A percentile compares a stretch with the other conserved stretches of the same genome.
These are phyloP conservation scores for Rutstroemia sp. DNA, from an alignment of 2,329 filamentous ascomycete species.

Conservation along the genomic window DNA sequence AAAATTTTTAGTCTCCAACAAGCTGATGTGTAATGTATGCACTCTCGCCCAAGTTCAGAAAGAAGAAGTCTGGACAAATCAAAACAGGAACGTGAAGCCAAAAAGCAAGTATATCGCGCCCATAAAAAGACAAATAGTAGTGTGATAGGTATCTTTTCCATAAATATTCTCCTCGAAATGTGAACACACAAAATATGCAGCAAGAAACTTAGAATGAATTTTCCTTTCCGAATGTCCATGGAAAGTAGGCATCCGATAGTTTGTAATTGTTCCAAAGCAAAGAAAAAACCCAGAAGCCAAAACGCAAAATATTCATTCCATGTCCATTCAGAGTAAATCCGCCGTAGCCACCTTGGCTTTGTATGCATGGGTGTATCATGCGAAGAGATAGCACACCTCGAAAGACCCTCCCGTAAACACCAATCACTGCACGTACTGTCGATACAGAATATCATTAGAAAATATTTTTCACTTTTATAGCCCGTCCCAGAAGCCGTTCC, in stretches of 20 bases:
- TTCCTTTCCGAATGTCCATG: not conserved
- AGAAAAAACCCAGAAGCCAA: not conserved
- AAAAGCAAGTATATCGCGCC: conserved; percentile 7
- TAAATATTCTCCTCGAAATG: not conserved
- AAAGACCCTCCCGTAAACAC: conserved; percentile 5
- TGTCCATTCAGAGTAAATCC: not conserved
- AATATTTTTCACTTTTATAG: conserved; percentile 6
- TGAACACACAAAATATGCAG: not conserved
- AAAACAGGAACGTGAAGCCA: conserved; percentile 1
- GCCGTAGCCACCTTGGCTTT: conserved; percentile 3
- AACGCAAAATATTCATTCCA: not conserved
- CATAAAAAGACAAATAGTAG: conserved; percentile 3
- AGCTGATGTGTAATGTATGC: not conserved
- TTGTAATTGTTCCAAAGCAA: not conserved
- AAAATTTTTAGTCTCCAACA: no score
- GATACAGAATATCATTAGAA: not conserved
- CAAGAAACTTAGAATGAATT: conserved; percentile 4
- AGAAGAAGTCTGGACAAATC: no score
- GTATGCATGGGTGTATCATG: conserved; percentile 6
- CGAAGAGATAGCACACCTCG: not conserved
- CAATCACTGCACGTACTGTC: not conserved
- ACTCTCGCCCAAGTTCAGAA: not conserved
- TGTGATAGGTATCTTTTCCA: conserved; percentile 7
- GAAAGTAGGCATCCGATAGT: not conserved
- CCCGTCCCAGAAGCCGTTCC: conserved; percentile 1